Evolutionary conservation across 2,329 filamentous ascomycete species (phyloP).

Genomic region (Cercospora sp.): DNA sequence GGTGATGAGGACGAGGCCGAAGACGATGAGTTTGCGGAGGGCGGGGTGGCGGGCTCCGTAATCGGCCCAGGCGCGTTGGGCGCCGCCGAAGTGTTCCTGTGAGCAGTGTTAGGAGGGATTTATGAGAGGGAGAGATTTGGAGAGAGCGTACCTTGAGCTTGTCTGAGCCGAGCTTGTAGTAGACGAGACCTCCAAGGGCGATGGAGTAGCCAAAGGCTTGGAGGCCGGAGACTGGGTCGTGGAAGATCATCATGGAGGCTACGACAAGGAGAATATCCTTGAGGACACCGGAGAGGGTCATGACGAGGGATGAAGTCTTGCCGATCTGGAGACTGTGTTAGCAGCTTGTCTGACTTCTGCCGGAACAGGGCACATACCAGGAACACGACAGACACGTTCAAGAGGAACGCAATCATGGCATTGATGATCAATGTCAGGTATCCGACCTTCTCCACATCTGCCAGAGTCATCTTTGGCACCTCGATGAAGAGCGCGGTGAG

Average conservation of each 20-base stretch:
- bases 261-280: conserved; percentile 83
- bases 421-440: conserved; percentile 72
- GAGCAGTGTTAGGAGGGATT: not conserved
- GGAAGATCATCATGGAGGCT: conserved; percentile 80
- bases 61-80: conserved; percentile 77
- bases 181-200: conserved; percentile 74
- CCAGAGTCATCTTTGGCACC: conserved; percentile 66
- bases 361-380: conserved; percentile 58
- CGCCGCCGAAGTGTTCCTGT: conserved; percentile 68
- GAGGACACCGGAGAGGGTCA: conserved; percentile 82
- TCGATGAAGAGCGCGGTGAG: conserved; percentile 72
- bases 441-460: conserved; percentile 72
- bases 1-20: conserved; percentile 61
- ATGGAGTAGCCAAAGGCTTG: conserved; percentile 85
- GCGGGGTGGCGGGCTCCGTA: conserved; percentile 76
- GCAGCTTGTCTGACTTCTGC: not conserved
- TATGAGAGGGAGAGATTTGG: not conserved
- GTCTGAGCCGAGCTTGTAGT: conserved; percentile 83
- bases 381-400: conserved; percentile 85
- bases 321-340: conserved; percentile 62
- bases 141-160: conserved; percentile 61
- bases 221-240: conserved; percentile 69
- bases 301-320: conserved; percentile 81
- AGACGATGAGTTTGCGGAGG: conserved; percentile 73
- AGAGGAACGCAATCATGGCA: conserved; percentile 73